phyloP scores from a whole-genome alignment of 2,329 filamentous ascomycete genomes.

The Xylogone sp. region DNA sequence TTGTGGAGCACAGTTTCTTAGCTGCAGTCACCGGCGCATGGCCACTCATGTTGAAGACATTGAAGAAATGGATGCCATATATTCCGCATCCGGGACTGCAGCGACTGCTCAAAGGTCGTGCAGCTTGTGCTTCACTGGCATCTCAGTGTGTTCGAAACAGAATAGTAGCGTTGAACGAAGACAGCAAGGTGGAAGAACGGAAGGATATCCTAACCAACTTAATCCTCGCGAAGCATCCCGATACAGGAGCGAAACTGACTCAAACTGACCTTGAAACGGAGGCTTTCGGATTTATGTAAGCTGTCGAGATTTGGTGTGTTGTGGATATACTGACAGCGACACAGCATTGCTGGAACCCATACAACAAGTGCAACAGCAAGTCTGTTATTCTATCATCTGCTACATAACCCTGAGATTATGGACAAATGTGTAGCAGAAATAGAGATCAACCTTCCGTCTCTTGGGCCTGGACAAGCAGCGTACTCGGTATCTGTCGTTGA shows the following conservation, averaged over 20 bases:
- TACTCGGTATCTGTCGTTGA: constrained; percentile 24
- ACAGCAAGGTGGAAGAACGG: constrained; percentile 10
- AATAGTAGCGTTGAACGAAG: constrained; percentile 5
- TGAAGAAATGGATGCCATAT: constrained; percentile 24
- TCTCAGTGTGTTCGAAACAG: constrained; percentile 15
- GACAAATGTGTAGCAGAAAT: constrained; percentile 19
- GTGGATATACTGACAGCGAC: not conserved
- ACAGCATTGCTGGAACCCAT: constrained; percentile 30
- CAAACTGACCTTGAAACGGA: constrained; percentile 30
- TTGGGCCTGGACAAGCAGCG: constrained; percentile 7
- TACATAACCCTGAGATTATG: constrained; percentile 25
- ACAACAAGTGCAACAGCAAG: constrained; percentile 28
- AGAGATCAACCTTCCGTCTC: constrained; percentile 6
- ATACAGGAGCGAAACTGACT: constrained; percentile 29
- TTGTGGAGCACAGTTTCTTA: constrained; percentile 30
- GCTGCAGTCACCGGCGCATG: constrained; percentile 26
- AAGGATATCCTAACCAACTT: constrained; percentile 32
- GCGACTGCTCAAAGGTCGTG: constrained; percentile 20
- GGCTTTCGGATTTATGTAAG: constrained; percentile 34
- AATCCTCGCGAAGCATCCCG: constrained; percentile 32
- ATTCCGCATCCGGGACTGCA: constrained; percentile 18
- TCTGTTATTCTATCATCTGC: constrained; percentile 28
- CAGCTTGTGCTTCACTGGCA: constrained; percentile 12
- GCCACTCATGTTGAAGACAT: constrained; percentile 19
- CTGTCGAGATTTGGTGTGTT: not conserved